Conservation (phyloP, 2,329 filamentous ascomycete species). For the Aspergillus versicolor region DNA sequence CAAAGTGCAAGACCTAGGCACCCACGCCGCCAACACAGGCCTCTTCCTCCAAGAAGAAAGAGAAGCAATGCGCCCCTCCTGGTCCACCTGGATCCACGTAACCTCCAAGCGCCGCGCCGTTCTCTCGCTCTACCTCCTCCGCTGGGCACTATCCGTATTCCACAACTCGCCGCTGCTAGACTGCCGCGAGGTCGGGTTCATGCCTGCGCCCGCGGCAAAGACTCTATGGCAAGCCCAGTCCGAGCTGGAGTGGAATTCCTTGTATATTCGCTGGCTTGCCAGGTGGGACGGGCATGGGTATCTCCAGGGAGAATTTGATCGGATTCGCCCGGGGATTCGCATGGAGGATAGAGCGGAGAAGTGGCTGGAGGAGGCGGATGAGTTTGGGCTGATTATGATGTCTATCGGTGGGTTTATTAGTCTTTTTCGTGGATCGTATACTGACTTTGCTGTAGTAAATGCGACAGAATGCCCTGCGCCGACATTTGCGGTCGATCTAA, state of each 20-base stretch:
- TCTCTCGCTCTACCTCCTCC: slow-evolving; percentile 1
- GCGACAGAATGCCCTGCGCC: not conserved
- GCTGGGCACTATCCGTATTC: slow-evolving; percentile 2
- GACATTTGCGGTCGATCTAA: not conserved
- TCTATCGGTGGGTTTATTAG: not conserved
- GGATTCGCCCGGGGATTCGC: not conserved
- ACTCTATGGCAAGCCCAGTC: slow-evolving; percentile 2
- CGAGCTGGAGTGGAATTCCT: slow-evolving; percentile 4
- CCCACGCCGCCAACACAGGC: not conserved
- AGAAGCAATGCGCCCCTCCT: not conserved
- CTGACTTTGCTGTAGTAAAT: slow-evolving; percentile 1
- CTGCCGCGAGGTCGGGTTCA: not conserved
- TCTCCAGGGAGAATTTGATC: slow-evolving; percentile 3
- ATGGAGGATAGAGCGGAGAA: slow-evolving; percentile 3
- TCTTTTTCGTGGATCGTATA: not conserved
- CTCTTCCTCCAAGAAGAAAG: slow-evolving; percentile 7
- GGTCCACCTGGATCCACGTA: slow-evolving; percentile 3
- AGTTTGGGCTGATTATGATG: slow-evolving; percentile 12
- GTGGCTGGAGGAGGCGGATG: slow-evolving; percentile 10
- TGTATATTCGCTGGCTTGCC: slow-evolving; percentile 6
- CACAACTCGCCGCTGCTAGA: not conserved
- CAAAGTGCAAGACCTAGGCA: slow-evolving; percentile 1
- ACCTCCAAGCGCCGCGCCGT: slow-evolving; percentile 8
- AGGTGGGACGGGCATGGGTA: slow-evolving; percentile 6
- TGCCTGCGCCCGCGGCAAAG: slow-evolving; percentile 6